phyloP scores from a whole-genome alignment of 2,329 filamentous ascomycete genomes.

The Pseudocercospora ulei region DNA sequence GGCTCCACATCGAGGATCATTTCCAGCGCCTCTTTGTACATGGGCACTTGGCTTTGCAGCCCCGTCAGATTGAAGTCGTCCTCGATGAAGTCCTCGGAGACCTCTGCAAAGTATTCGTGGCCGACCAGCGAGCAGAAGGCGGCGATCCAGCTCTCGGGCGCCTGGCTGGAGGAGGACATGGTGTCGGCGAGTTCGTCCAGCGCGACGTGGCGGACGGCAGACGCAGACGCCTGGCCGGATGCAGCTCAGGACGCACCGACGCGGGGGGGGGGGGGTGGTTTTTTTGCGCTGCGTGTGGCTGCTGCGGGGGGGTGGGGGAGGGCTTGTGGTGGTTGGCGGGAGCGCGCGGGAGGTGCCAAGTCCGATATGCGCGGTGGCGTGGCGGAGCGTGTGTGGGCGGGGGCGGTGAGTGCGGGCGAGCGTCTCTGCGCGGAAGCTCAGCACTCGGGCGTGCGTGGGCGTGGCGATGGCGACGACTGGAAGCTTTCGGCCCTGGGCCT shows the following conservation, averaged over 20 bases:
- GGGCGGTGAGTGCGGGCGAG: too few species aligned
- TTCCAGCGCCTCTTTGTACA: conserved; percentile 98
- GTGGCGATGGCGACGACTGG: too few species aligned
- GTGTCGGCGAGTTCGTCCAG: conserved; percentile 24
- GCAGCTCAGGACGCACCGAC: conserved; percentile 11
- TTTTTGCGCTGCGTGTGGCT: too few species aligned
- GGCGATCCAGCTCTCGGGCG: conserved; percentile 88
- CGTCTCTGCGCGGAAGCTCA: too few species aligned
- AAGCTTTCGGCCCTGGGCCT: too few species aligned
- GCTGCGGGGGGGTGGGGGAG: too few species aligned
- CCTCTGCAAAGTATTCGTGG: conserved; percentile 98
- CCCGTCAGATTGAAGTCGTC: conserved; percentile 99
- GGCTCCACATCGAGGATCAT: conserved; percentile 99
- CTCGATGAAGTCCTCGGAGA: conserved; percentile 97
- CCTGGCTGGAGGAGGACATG: conserved; percentile 51
- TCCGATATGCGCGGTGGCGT: too few species aligned
- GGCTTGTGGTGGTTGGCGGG: too few species aligned
- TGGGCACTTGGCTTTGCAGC: conserved; percentile 84
- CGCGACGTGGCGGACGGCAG: conserved; percentile 23
- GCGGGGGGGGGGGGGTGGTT: conserved; percentile 6
- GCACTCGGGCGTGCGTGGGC: too few species aligned
- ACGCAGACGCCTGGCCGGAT: conserved; percentile 21
- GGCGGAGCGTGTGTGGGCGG: too few species aligned
- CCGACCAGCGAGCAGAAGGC: conserved; percentile 92
- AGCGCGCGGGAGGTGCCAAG: too few species aligned